Base-by-base conservation (phyloP, 345 rosid genomes). In the Lenwebbia sp. region DNA sequence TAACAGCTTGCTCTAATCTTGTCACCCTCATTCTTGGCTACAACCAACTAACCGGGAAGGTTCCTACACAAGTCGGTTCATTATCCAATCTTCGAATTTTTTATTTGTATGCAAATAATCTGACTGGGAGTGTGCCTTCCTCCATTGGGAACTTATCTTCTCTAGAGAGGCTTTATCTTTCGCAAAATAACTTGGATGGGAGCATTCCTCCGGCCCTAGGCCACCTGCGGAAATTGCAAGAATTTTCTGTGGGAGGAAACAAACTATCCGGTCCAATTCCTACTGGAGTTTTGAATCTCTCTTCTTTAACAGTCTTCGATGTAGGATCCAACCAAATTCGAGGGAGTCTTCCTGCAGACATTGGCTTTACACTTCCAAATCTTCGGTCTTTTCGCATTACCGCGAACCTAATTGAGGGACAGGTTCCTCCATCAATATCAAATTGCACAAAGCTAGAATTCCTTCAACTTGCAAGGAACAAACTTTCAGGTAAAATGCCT, bases 401-500 rank as follows among this genome's bases (percentile, higher is more conserved):
- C 5, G 28, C 12, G 0, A 88, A 88, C 62, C 53, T 83, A 51
- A 54, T 88, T 23, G 52, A 82, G 4, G 88, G 89, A 4, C 84
- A 40, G 17, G 13, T 88, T 75, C 89, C 89, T 33, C 2, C 12
- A 1, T 78, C 86, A 15, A 30, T 88, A 15, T 76, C 83, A 58
- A 88, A 86, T 83, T 28, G 82, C 30, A 25, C 83, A 50, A 82
- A 52, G 41, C 9, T 88, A 49, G 13, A 2, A 14, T 25, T 3
- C 19, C 33, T 88, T 40, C 65, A 51, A 12, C 21, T 86, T 15
- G 37, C 54, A 22, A 19, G 7, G 28, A 88, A 88, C 84, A 78
- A 60, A 25, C 83, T 88, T 47, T 44, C 81, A 1, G 87, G 89
- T 3, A 50, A 74, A 53, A 13, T 88, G n/a, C 87, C 87, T 62